Evolutionary conservation across 805 yeast genomes (phyloP).

Genomic region (Schizosaccharomyces japonicus): DNA sequence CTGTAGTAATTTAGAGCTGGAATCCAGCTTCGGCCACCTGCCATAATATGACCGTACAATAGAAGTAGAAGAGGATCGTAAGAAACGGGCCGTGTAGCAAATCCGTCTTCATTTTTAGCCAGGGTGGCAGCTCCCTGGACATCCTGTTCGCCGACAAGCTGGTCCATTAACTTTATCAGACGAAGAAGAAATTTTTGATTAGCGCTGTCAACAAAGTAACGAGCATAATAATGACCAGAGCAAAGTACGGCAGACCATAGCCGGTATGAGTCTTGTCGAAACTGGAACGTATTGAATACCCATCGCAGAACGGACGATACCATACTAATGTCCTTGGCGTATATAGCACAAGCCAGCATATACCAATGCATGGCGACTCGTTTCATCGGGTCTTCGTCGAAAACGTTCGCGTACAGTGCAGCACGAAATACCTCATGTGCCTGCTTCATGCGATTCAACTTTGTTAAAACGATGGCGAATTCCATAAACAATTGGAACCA

Average conservation of each 20-base stretch:
- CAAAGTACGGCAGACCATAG: constrained; percentile 42
- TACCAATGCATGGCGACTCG: background rate
- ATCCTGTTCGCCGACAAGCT: constrained; percentile 27
- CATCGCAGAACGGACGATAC: constrained; percentile 36
- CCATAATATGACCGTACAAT: constrained; percentile 57
- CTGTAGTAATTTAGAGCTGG: constrained; percentile 60
- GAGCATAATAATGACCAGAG: constrained; percentile 34
- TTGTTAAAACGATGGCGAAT: constrained; percentile 43
- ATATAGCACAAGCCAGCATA: constrained; percentile 28
- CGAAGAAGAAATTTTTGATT: constrained; percentile 78
- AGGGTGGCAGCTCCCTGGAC: constrained; percentile 9
- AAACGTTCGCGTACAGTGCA: constrained; percentile 58
- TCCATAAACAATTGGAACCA: constrained; percentile 79
- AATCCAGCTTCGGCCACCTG: constrained; percentile 58
- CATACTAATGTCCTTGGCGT: constrained; percentile 27
- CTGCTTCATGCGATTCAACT: constrained; percentile 32
- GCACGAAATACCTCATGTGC: constrained; percentile 49
- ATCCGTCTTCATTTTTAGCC: constrained; percentile 6
- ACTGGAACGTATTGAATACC: constrained; percentile 16
- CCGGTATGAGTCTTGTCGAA: constrained; percentile 30
- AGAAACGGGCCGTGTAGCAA: constrained; percentile 5
- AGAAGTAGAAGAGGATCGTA: constrained; percentile 43
- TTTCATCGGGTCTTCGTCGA: constrained; percentile 27
- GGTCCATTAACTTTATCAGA: constrained; percentile 73
- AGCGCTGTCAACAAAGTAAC: constrained; percentile 45